These are phyloP conservation scores for Candida sp. DNA, from an alignment of 1,139 yeast species.

Conservation along the genomic window DNA sequence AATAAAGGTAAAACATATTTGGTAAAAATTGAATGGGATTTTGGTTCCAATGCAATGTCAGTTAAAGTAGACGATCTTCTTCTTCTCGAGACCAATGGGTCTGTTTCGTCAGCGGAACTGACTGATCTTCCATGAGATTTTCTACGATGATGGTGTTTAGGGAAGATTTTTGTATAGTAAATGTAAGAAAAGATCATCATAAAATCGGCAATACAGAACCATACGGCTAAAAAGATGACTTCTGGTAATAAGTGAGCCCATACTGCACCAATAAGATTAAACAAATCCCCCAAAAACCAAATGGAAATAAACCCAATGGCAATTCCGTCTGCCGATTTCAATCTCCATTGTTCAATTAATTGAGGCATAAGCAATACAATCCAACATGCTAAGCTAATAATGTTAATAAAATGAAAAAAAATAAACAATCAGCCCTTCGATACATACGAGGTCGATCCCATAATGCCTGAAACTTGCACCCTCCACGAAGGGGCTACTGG, in stretches of 20 bases:
- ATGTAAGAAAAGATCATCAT: constrained; percentile 60
- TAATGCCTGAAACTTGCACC: constrained; percentile 45
- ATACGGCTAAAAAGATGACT: constrained; percentile 64
- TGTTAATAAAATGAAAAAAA: constrained; percentile 19
- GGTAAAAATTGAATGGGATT: constrained; percentile 42
- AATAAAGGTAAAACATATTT: constrained; percentile 57
- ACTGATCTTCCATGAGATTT: constrained; percentile 5
- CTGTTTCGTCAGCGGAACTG: constrained; percentile 6
- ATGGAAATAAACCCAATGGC: constrained; percentile 65
- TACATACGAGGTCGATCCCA: constrained; percentile 61
- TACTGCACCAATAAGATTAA: constrained; percentile 64
- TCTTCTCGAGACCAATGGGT: constrained; percentile 20
- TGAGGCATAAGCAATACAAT: constrained; percentile 78
- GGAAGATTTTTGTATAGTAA: constrained; percentile 50
- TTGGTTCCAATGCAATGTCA: constrained; percentile 42
- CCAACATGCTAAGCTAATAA: constrained; percentile 63
- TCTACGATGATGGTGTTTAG: constrained; percentile 23
- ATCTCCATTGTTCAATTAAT: constrained; percentile 76
- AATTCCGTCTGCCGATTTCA: constrained; percentile 76
- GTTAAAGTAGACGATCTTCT: constrained; percentile 44
- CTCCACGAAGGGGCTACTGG: constrained; percentile 3
- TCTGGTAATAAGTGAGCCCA: constrained; percentile 74
- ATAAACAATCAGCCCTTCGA: not conserved
- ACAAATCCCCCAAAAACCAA: constrained; percentile 74
- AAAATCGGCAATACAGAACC: constrained; percentile 73